Evolutionary conservation across 352 stramenopile genomes (phyloP), one percentile per base, ranked within the genome.

Genomic region (Pythium biforme): DNA sequence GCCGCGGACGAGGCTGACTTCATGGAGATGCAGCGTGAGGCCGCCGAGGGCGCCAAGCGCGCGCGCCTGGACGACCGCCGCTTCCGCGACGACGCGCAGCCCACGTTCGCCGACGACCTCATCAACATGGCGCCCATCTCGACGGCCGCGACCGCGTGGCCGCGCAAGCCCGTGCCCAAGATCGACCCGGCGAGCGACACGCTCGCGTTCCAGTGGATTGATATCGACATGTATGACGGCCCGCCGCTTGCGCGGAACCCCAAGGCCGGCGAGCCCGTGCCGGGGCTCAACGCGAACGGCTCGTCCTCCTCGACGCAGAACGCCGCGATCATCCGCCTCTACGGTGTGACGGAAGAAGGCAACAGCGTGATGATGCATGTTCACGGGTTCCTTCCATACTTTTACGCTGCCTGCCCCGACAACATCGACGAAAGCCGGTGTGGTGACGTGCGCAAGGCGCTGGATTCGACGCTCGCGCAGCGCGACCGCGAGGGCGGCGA

Each of bases 371-470:
- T 98, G 53, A 91, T 96, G 59, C 97, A 99, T 71, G 91, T 99
- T 29, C 97, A 99, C 69, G 97, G 97, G 29, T 98, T 99, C 49
- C 92, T 98, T 27, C 93, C 97, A 2, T 99, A 99, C 76, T 98
- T 97, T 58, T 99, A 98, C 74, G 96, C 79, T 48, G 83, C 66
- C 27, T 98, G 77, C 71, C 91, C 74, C 23, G 77, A 88, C 53
- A 69, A 76, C 34, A 86, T 92, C 29, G 71, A 93, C 58, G 73
- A 78, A 58, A 77, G 59, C 29, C 76, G 83, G 10, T 92, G 79
- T 34, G 83, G 82, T 12, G 72, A 86, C n/a, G 85, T 96, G 48
- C 81, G 86, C 25, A 69, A 72, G 46, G 77, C 78, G 8, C 65
- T 96, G 29, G 83, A 97, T 40, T 59, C 69, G 1, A 72, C 70